These are phyloP conservation scores for Pseudonitzschia multiseries DNA, from an alignment of 108 stramenopile genomes.

Conservation along the genomic window DNA sequence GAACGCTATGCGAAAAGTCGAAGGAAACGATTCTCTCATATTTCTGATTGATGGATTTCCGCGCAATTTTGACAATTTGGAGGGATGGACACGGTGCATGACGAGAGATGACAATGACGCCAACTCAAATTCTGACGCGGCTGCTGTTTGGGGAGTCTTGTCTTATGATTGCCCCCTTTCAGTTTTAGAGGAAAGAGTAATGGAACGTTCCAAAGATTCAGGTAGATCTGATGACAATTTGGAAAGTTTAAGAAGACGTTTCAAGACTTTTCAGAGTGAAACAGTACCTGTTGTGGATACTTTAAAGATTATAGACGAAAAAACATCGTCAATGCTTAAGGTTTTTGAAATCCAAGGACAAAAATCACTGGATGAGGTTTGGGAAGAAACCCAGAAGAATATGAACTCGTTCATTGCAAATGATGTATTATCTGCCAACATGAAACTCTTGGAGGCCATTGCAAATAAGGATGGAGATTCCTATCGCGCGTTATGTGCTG, in stretches of 20 bases:
- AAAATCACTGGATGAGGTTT: constrained; percentile 70
- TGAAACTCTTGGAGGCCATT: constrained; percentile 45
- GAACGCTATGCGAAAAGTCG: constrained; percentile 71
- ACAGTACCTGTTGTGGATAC: constrained; percentile 82
- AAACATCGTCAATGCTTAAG: constrained; percentile 27
- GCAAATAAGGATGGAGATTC: constrained; percentile 37
- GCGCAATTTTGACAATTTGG: constrained; percentile 89
- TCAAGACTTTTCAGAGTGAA: constrained; percentile 75
- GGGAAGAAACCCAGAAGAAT: constrained; percentile 60
- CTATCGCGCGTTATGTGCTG: constrained; percentile 41
- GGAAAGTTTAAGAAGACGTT: constrained; percentile 79
- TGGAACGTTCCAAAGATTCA: constrained; percentile 78
- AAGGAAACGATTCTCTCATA: constrained; percentile 44
- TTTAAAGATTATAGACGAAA: constrained; percentile 41
- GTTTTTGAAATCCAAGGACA: constrained; percentile 66
- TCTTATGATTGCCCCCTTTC: constrained; percentile 91
- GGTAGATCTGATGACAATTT: constrained; percentile 96
- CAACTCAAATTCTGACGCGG: constrained; percentile 17
- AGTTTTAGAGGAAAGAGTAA: constrained; percentile 73
- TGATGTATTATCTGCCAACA: constrained; percentile 73
- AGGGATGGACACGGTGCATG: constrained; percentile 80
- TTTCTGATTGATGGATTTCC: constrained; percentile 99
- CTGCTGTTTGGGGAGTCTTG: constrained; percentile 67
- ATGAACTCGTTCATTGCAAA: constrained; percentile 67
- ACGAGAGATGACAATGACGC: constrained; percentile 12